A percentile compares a stretch with the other conserved stretches of the same genome.
These are phyloP conservation scores for Tuber aestivum DNA, from an alignment of 495 filamentous ascomycete genomes.

Conservation along the genomic window DNA sequence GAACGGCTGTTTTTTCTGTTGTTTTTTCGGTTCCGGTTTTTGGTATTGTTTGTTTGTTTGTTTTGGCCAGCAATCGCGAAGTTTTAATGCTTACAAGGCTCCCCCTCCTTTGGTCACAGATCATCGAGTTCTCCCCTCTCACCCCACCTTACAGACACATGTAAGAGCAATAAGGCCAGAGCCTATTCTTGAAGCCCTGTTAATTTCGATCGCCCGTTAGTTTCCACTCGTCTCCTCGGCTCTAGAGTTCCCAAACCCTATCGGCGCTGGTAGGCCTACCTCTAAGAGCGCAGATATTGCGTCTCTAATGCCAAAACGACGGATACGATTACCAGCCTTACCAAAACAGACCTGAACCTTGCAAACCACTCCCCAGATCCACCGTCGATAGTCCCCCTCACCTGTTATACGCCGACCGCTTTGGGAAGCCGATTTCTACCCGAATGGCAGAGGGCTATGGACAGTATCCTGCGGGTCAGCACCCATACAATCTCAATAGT, in stretches of 20 bases:
- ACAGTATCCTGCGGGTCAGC: slow-evolving; percentile 37
- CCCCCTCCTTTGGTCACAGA: background rate
- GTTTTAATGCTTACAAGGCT: slow-evolving; percentile 1
- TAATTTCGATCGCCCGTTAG: background rate
- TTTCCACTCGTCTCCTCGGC: background rate
- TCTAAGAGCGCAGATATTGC: slow-evolving; percentile 30
- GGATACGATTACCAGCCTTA: slow-evolving; percentile 33
- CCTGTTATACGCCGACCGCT: slow-evolving; percentile 24
- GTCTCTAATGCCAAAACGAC: slow-evolving; percentile 41
- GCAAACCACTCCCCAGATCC: background rate
- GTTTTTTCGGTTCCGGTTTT: no score
- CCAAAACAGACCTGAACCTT: slow-evolving; percentile 30
- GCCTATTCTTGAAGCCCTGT: background rate
- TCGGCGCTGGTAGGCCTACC: slow-evolving; percentile 2
- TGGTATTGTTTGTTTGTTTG: background rate
- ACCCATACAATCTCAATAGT: slow-evolving; percentile 15
- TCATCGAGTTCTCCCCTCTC: background rate
- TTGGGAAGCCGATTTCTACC: slow-evolving; percentile 25
- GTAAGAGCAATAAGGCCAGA: background rate
- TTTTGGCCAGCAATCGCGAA: background rate
- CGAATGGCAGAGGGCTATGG: slow-evolving; percentile 45
- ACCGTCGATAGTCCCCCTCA: background rate
- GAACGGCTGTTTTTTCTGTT: background rate
- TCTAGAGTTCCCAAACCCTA: background rate
- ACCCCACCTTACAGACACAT: background rate